Percentiles rank a stretch among this genome's conserved stretches.
phyloP scores from a whole-genome alignment of 1,284 basidiomycete genomes.

The Trichosporon faecale region DNA sequence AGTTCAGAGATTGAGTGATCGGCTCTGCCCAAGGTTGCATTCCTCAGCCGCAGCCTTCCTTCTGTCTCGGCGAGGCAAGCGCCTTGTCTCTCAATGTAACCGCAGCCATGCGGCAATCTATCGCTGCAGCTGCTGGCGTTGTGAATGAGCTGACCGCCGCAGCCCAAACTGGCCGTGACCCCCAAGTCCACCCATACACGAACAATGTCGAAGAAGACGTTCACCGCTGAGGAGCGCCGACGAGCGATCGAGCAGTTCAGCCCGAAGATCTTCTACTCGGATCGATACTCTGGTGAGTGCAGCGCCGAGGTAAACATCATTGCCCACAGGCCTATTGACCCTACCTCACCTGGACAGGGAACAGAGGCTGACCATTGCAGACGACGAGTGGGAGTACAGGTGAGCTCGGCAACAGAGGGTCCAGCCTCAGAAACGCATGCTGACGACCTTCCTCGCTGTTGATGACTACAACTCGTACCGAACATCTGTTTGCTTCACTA shows the following conservation, averaged over 20 bases:
- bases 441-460: neutral
- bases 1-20: neutral
- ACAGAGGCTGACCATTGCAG: conserved; percentile 25
- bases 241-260: conserved; percentile 50
- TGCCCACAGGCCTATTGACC: neutral
- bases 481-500: neutral
- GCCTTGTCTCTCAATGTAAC: neutral
- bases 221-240: conserved; percentile 48
- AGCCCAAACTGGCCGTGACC: neutral
- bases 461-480: neutral
- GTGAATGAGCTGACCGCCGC: neutral
- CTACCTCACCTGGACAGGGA: neutral
- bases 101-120: neutral
- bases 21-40: neutral
- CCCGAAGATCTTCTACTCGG: conserved; percentile 50
- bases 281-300: conserved; percentile 45
- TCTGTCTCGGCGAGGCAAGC: neutral
- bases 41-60: neutral
- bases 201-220: conserved; percentile 49
- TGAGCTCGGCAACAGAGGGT: conserved; percentile 19
- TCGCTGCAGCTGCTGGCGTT: neutral
- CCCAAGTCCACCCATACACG: neutral
- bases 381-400: conserved; percentile 52
- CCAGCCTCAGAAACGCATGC: neutral
- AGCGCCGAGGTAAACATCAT: neutral